Conservation (phyloP, 495 filamentous ascomycete species). For the Penicillium simplicissimum region DNA sequence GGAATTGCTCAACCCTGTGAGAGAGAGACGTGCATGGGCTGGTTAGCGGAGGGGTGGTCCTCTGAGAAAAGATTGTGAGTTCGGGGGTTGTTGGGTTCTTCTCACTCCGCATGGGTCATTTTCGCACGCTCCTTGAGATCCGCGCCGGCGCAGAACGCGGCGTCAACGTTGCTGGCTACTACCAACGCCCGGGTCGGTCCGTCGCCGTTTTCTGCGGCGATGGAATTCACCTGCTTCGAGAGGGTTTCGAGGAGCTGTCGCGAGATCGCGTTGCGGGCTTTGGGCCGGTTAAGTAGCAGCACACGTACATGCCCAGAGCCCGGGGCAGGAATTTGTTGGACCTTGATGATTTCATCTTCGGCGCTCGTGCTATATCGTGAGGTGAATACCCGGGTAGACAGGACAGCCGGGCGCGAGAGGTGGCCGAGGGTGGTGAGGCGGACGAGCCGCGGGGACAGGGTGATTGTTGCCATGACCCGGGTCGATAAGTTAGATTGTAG, state of each 20-base stretch:
- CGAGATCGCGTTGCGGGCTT: conserved; percentile 88
- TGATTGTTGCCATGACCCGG: conserved; percentile 22
- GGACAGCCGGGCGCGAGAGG: conserved; percentile 21
- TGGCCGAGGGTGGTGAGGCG: conserved; percentile 26
- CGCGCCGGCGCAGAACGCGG: conserved; percentile 89
- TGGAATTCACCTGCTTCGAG: conserved; percentile 62
- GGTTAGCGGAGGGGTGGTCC: background rate
- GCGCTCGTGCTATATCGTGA: conserved; percentile 40
- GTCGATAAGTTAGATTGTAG: conserved; percentile 6
- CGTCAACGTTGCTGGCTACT: conserved; percentile 73
- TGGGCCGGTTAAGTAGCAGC: conserved; percentile 80
- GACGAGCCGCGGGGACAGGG: conserved; percentile 36
- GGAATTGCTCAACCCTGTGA: conserved; percentile 71
- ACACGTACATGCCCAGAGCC: conserved; percentile 82
- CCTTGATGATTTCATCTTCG: conserved; percentile 60
- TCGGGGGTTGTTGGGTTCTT: background rate
- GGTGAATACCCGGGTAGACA: conserved; percentile 32
- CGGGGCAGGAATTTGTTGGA: conserved; percentile 72
- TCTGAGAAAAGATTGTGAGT: background rate
- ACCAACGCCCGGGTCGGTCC: conserved; percentile 74
- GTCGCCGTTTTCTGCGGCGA: conserved; percentile 65
- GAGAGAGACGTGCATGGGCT: background rate
- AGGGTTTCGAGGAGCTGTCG: conserved; percentile 70
- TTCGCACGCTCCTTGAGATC: conserved; percentile 84
- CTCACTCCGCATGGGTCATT: conserved; percentile 70